phyloP scores from a whole-genome alignment of 768 basidiomycete genomes.

The Phaffia tasmanica region DNA sequence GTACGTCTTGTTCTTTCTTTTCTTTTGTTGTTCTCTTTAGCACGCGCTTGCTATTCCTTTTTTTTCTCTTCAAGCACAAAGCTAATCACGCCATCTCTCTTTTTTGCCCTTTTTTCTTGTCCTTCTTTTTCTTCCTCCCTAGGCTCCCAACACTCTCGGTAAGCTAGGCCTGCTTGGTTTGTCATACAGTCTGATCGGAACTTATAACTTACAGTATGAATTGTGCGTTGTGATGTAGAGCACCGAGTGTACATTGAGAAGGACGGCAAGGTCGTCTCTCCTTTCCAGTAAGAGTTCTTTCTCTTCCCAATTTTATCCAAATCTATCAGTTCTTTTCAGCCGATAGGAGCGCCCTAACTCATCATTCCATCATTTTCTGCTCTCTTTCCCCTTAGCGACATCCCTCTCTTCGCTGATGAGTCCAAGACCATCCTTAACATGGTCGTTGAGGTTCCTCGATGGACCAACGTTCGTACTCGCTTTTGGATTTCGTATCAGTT shows the following conservation, averaged over 20 bases:
- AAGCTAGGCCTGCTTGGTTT: slow-evolving; percentile 29
- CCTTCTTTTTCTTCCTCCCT: neutral
- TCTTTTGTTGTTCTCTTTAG: neutral
- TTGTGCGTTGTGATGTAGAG: slow-evolving; percentile 45
- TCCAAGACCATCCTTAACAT: slow-evolving; percentile 94
- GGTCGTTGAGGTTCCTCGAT: slow-evolving; percentile 87
- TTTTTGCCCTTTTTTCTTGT: slow-evolving; percentile 8
- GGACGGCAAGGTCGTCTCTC: slow-evolving; percentile 52
- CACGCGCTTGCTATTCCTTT: neutral
- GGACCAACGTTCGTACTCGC: slow-evolving; percentile 41
- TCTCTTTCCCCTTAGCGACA: slow-evolving; percentile 84
- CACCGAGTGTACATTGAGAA: slow-evolving; percentile 92
- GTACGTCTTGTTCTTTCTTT: slow-evolving; percentile 3
- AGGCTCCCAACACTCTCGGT: slow-evolving; percentile 89
- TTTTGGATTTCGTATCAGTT: neutral
- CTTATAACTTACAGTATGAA: neutral
- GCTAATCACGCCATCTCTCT: neutral
- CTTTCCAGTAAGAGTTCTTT: slow-evolving; percentile 36
- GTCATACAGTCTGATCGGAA: neutral
- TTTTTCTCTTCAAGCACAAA: neutral
- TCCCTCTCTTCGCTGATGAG: slow-evolving; percentile 95
- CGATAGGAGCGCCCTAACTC: neutral
- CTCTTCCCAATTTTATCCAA: neutral
- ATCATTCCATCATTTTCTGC: slow-evolving; percentile 31
- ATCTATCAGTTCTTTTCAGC: neutral